phyloP scores from a whole-genome alignment of 306 rosid genomes.

The Dryas octopetala region DNA sequence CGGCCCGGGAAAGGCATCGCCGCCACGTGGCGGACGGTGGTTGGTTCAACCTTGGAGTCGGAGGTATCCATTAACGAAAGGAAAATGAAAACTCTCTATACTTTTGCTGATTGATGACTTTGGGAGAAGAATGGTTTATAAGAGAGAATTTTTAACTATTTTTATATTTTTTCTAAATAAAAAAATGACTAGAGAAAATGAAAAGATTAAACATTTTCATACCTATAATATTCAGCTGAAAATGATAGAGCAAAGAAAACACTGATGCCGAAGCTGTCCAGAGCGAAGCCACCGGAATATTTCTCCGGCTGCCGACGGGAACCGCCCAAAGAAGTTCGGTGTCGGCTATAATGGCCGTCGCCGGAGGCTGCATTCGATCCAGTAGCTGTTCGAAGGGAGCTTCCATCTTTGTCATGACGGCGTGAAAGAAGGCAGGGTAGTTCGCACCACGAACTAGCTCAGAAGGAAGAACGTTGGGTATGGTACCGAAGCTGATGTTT shows the following conservation, averaged over 20 bases:
- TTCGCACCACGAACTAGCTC: slow-evolving; percentile 14
- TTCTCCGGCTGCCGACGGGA: slow-evolving; percentile 17
- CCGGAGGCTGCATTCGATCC: slow-evolving; percentile 9
- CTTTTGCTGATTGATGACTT: no score
- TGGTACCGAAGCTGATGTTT: slow-evolving; percentile 15
- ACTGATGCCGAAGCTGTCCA: slow-evolving; percentile 26
- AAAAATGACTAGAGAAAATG: no score
- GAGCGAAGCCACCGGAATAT: slow-evolving; percentile 23
- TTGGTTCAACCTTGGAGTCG: slow-evolving; percentile 2
- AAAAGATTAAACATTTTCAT: background rate
- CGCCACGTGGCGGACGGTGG: slow-evolving; percentile 29
- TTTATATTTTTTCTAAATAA: no score
- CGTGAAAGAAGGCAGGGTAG: slow-evolving; percentile 23
- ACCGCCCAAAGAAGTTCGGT: slow-evolving; percentile 23
- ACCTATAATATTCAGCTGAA: background rate
- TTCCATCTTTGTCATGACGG: slow-evolving; percentile 29
- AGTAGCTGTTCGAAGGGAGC: slow-evolving; percentile 23
- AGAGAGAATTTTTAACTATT: no score
- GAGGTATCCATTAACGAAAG: no score
- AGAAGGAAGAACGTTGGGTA: slow-evolving; percentile 32
- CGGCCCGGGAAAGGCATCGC: slow-evolving; percentile 50
- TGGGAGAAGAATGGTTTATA: no score
- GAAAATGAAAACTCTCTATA: no score
- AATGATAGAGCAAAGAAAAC: background rate
- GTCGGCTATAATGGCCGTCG: slow-evolving; percentile 9